Evolutionary conservation across 2,329 filamentous ascomycete genomes (phyloP).

Genomic region (Monilinia fructicola): DNA sequence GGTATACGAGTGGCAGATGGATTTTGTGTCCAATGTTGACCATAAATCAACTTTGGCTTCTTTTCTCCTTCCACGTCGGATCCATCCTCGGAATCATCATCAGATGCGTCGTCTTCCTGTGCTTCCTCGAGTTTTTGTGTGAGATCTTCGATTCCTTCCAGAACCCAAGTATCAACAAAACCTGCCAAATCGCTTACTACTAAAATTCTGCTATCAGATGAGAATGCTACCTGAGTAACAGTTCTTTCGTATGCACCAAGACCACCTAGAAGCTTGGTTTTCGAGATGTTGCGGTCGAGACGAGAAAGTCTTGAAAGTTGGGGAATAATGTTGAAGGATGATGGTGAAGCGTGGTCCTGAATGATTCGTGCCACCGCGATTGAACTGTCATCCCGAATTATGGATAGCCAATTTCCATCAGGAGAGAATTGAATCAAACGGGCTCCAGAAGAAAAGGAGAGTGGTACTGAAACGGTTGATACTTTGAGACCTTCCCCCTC

Average conservation of each 20-base stretch:
- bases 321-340: conserved; percentile 45
- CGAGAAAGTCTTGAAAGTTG: conserved; percentile 51
- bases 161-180: conserved; percentile 81
- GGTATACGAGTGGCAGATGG: conserved; percentile 69
- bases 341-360: conserved; percentile 40
- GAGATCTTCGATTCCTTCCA: conserved; percentile 57
- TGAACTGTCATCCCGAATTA: conserved; percentile 61
- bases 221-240: conserved; percentile 75
- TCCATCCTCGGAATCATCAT: conserved; percentile 43
- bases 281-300: conserved; percentile 54
- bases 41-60: conserved; percentile 50
- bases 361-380: conserved; percentile 54
- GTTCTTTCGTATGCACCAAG: conserved; percentile 74
- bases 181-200: conserved; percentile 80
- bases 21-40: conserved; percentile 73
- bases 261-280: conserved; percentile 60
- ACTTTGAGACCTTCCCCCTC: conserved; percentile 64
- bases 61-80: conserved; percentile 49
- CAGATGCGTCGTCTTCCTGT: conserved; percentile 41
- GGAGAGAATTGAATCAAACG: conserved; percentile 68
- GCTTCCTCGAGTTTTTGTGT: conserved; percentile 43
- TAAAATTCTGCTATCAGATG: conserved; percentile 74
- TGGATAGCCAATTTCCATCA: conserved; percentile 66
- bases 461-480: conserved; percentile 66
- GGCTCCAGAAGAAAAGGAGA: conserved; percentile 62